phyloP scores from a whole-genome alignment of 805 yeast species.

The Candida arabinofermentans region DNA sequence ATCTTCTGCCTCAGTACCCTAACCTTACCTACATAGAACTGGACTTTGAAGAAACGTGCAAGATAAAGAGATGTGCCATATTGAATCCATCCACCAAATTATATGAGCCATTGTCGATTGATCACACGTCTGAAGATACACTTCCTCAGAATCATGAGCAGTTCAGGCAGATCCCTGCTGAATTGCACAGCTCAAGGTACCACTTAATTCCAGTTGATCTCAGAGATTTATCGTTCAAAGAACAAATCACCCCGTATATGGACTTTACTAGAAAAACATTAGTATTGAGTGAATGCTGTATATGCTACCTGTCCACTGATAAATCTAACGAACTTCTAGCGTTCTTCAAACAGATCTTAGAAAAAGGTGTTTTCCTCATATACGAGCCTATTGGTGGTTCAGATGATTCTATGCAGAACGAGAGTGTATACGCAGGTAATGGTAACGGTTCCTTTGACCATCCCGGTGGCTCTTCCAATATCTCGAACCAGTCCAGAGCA shows the following conservation, averaged over 20 bases:
- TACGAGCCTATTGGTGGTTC: slow-evolving; percentile 69
- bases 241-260: slow-evolving; percentile 6
- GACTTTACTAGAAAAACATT: slow-evolving; percentile 48
- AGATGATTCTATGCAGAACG: no score
- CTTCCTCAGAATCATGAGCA: slow-evolving; percentile 13
- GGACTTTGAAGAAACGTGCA: slow-evolving; percentile 56
- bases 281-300: slow-evolving; percentile 68
- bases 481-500: no score
- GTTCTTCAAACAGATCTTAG: slow-evolving; percentile 35
- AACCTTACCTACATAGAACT: slow-evolving; percentile 50
- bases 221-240: slow-evolving; percentile 28
- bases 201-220: slow-evolving; percentile 55
- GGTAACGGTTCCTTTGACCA: no score
- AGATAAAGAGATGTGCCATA: slow-evolving; percentile 49
- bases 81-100: slow-evolving; percentile 25
- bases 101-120: slow-evolving; percentile 12
- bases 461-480: no score
- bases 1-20: slow-evolving; percentile 34
- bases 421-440: no score
- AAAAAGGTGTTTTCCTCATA: slow-evolving; percentile 34
- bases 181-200: slow-evolving; percentile 40
- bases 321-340: slow-evolving; percentile 42
- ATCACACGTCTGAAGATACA: slow-evolving; percentile 6
- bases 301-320: slow-evolving; percentile 60
- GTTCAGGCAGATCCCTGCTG: slow-evolving; percentile 25